Conservation (phyloP, 2,329 filamentous ascomycete genomes). For the Paracoccidioides brasiliensis region DNA sequence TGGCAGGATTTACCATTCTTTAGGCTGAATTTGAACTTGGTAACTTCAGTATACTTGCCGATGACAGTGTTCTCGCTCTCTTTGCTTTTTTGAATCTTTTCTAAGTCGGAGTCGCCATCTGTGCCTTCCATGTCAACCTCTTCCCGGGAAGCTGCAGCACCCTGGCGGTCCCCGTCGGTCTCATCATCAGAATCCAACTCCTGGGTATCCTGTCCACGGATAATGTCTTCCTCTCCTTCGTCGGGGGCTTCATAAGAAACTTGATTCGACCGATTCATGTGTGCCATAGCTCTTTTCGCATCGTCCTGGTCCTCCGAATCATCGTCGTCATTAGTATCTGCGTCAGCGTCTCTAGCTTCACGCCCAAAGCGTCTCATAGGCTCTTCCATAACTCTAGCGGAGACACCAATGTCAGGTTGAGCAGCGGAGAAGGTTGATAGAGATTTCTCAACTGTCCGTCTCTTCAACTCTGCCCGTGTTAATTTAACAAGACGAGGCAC, state of each 20-base stretch:
- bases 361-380: conserved; percentile 34
- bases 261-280: conserved; percentile 61
- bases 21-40: conserved; percentile 68
- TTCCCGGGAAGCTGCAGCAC: conserved; percentile 16
- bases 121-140: conserved; percentile 26
- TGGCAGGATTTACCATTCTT: conserved; percentile 59
- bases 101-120: conserved; percentile 28
- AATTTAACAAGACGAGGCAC: conserved; percentile 57
- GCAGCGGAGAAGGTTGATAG: conserved; percentile 49
- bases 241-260: conserved; percentile 88
- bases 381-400: conserved; percentile 44
- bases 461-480: conserved; percentile 64
- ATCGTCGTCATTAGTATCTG: conserved; percentile 54
- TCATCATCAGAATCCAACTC: conserved; percentile 43
- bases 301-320: conserved; percentile 69
- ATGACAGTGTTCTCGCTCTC: conserved; percentile 53
- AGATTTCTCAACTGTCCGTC: conserved; percentile 52
- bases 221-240: conserved; percentile 72
- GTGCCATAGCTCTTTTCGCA: conserved; percentile 46
- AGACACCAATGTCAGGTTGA: conserved; percentile 61
- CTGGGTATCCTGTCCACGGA: conserved; percentile 49
- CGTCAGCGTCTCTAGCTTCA: conserved; percentile 37
- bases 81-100: conserved; percentile 28
- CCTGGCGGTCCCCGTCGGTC: conserved; percentile 31
- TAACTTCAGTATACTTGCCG: conserved; percentile 52